Percentiles rank a stretch among this genome's conserved stretches.
These are phyloP conservation scores for Bipolaris oryzae DNA, from an alignment of 2,329 filamentous ascomycete species.

Conservation along the genomic window DNA sequence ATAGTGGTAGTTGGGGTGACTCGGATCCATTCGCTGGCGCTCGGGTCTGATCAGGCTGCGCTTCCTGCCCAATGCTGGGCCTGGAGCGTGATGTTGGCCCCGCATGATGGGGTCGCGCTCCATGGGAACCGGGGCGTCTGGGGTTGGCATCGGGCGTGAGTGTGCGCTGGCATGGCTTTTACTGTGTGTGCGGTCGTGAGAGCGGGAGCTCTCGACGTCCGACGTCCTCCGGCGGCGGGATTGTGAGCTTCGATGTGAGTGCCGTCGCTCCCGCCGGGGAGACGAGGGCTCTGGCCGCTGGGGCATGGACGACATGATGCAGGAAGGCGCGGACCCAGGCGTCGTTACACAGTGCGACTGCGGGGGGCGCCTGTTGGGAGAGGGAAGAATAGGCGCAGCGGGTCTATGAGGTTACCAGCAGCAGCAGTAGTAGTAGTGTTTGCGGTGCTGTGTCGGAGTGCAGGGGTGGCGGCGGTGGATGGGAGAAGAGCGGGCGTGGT, in stretches of 20 bases:
- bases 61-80: slow-evolving; percentile 69
- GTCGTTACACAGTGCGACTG: slow-evolving; percentile 22
- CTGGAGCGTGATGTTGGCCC: slow-evolving; percentile 44
- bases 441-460: slow-evolving; percentile 2
- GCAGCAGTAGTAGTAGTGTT: slow-evolving; percentile 1
- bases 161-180: slow-evolving; percentile 52
- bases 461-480: neutral
- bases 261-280: slow-evolving; percentile 56
- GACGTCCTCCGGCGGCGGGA: slow-evolving; percentile 58
- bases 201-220: slow-evolving; percentile 71
- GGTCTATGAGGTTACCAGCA: slow-evolving; percentile 8
- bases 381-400: slow-evolving; percentile 18
- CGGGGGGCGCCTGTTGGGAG: slow-evolving; percentile 4
- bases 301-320: slow-evolving; percentile 58
- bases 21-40: slow-evolving; percentile 79
- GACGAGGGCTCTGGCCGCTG: slow-evolving; percentile 68
- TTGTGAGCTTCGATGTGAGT: slow-evolving; percentile 68
- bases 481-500: slow-evolving; percentile 4
- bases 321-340: slow-evolving; percentile 32
- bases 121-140: slow-evolving; percentile 47
- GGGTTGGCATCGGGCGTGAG: slow-evolving; percentile 53
- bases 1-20: slow-evolving; percentile 96
- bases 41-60: slow-evolving; percentile 89
- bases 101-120: slow-evolving; percentile 63
- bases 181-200: slow-evolving; percentile 47